Evolutionary conservation across 257 asterid species (phyloP).

Genomic region (Misopates orontium): DNA sequence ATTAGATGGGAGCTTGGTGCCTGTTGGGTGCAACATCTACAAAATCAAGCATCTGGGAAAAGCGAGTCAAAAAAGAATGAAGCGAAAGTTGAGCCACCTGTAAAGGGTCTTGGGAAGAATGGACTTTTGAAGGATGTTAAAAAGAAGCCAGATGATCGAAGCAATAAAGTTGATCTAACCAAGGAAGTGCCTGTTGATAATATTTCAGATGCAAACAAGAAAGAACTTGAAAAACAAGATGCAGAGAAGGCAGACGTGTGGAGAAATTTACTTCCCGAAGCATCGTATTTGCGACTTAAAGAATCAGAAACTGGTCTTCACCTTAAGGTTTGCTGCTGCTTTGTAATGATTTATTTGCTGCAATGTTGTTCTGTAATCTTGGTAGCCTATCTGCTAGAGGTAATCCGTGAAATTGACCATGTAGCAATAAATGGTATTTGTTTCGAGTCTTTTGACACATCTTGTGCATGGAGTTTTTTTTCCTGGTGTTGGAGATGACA

Average conservation of each 20-base stretch:
- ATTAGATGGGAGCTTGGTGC: conserved; percentile 89
- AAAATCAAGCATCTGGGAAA: conserved; percentile 59
- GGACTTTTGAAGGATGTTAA: conserved; percentile 73
- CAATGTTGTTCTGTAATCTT: conserved; percentile 17
- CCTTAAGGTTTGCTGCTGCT: conserved; percentile 53
- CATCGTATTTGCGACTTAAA: conserved; percentile 69
- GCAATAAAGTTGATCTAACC: conserved; percentile 41
- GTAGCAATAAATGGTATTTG: conserved; percentile 7
- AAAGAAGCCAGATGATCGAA: conserved; percentile 59
- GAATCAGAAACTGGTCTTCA: conserved; percentile 84
- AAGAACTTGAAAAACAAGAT: conserved; percentile 49
- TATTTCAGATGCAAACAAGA: conserved; percentile 40
- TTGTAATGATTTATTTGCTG: conserved; percentile 17
- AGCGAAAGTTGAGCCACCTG: conserved; percentile 60
- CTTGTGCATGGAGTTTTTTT: background rate
- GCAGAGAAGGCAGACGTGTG: conserved; percentile 57
- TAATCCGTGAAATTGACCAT: conserved; percentile 9
- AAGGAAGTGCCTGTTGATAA: conserved; percentile 44
- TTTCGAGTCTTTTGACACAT: conserved; percentile 5
- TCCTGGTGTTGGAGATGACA: background rate
- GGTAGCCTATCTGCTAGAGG: conserved; percentile 19
- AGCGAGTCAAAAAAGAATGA: conserved; percentile 50
- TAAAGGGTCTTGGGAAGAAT: conserved; percentile 81
- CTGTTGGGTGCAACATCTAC: conserved; percentile 85
- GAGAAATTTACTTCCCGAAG: conserved; percentile 63